Conservation (phyloP, 2,329 filamentous ascomycete genomes). For the Trichoderma guizhouense region DNA sequence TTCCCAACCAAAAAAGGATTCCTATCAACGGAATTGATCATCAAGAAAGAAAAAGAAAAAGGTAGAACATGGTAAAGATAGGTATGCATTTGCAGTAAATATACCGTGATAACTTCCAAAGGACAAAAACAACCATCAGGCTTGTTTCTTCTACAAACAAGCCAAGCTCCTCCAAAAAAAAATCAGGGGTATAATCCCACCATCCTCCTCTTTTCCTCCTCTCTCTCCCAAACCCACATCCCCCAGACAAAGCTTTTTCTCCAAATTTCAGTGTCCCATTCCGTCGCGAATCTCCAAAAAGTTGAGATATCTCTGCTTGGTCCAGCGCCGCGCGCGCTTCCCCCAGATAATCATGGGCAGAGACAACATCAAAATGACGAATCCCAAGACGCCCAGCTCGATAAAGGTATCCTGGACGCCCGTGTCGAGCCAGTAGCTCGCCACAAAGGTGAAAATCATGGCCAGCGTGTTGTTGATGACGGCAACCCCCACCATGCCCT, state of each 20-base stretch:
- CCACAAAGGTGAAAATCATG: constrained; percentile 52
- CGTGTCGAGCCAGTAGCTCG: constrained; percentile 47
- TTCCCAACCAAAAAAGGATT: not conserved
- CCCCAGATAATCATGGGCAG: constrained; percentile 54
- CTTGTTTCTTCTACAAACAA: not conserved
- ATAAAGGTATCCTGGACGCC: constrained; percentile 48
- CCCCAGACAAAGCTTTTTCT: not conserved
- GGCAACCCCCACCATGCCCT: constrained; percentile 56
- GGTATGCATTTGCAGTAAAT: not conserved
- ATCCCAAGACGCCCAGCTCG: constrained; percentile 49
- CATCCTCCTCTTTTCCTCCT: not conserved
- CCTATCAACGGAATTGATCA: not conserved
- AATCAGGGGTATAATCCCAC: not conserved
- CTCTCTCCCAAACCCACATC: not conserved
- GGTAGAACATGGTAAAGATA: not conserved
- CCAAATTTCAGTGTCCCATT: constrained; percentile 24
- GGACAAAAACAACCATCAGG: not conserved
- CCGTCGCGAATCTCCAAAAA: constrained; percentile 49
- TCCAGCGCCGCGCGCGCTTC: constrained; percentile 47
- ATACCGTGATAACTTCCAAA: not conserved
- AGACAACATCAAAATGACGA: constrained; percentile 48
- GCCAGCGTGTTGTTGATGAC: constrained; percentile 56
- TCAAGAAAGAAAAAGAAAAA: not conserved
- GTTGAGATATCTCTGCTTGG: constrained; percentile 42
- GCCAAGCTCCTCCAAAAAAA: not conserved